Evolutionary conservation across 352 stramenopile genomes (phyloP).

Genomic region (Pythium brachiatum): DNA sequence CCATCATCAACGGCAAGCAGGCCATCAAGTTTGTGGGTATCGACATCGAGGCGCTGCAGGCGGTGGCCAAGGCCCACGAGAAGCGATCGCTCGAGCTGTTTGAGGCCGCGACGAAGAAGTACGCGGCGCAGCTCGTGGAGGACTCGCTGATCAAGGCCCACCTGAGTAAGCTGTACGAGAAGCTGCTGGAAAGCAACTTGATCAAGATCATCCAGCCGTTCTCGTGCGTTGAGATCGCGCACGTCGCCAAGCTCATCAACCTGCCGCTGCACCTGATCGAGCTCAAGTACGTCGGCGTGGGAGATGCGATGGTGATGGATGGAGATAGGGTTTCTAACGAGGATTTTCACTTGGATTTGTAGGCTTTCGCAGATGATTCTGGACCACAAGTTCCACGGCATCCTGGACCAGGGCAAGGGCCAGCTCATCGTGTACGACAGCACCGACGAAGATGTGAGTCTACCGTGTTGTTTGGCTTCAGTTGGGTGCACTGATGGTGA

Average conservation of each 20-base stretch:
- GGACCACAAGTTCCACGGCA: slow-evolving; percentile 98
- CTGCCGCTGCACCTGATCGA: slow-evolving; percentile 87
- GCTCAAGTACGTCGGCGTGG: slow-evolving; percentile 54
- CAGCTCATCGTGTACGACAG: slow-evolving; percentile 99
- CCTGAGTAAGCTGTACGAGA: slow-evolving; percentile 95
- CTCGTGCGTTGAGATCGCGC: slow-evolving; percentile 95
- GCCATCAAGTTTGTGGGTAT: slow-evolving; percentile 96
- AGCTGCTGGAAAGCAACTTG: slow-evolving; percentile 98
- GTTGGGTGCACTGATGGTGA: not conserved
- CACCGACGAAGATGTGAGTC: slow-evolving; percentile 87
- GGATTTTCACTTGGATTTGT: slow-evolving; percentile 37
- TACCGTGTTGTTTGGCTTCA: not conserved
- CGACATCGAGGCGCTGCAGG: slow-evolving; percentile 95
- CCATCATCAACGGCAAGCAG: slow-evolving; percentile 94
- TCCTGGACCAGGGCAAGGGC: slow-evolving; percentile 98
- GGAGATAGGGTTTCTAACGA: not conserved
- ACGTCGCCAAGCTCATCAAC: slow-evolving; percentile 97
- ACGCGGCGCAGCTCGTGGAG: slow-evolving; percentile 74
- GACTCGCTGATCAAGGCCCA: slow-evolving; percentile 92
- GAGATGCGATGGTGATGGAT: not conserved
- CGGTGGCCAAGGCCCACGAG: slow-evolving; percentile 94
- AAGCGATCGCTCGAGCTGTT: slow-evolving; percentile 92
- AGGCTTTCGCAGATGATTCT: slow-evolving; percentile 99
- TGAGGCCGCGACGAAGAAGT: slow-evolving; percentile 88
- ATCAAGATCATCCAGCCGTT: slow-evolving; percentile 99